Conservation (phyloP, 1,139 yeast species). For the Schizosaccharomyces versatilis region DNA sequence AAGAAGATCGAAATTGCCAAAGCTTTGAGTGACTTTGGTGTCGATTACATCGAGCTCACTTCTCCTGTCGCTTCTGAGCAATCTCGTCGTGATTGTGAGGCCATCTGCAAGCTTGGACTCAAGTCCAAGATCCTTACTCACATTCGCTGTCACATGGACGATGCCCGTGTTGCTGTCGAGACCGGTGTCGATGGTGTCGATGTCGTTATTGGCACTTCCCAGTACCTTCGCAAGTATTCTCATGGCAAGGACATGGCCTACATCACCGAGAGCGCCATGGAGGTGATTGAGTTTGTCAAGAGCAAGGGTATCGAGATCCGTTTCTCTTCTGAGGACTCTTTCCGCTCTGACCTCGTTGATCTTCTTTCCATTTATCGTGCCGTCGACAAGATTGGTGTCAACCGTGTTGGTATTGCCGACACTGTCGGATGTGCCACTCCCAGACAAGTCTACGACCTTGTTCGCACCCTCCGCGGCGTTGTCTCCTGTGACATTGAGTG, state of each 20-base stretch:
- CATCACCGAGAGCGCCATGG: conserved; percentile 88
- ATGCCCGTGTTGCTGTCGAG: conserved; percentile 87
- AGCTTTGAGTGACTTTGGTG: conserved; percentile 94
- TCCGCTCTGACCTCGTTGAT: conserved; percentile 91
- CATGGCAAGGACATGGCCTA: conserved; percentile 98
- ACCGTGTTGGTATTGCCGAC: conserved; percentile 97
- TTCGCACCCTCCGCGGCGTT: conserved; percentile 75
- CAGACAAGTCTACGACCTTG: conserved; percentile 91
- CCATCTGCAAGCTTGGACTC: conserved; percentile 88
- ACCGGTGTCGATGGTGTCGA: conserved; percentile 98
- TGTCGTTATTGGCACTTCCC: conserved; percentile 94
- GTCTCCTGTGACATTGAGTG: conserved; percentile 95
- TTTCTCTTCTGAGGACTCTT: conserved; percentile 91
- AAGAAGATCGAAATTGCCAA: conserved; percentile 94
- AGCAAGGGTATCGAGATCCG: conserved; percentile 92
- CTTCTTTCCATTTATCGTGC: conserved; percentile 64
- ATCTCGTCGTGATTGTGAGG: conserved; percentile 82
- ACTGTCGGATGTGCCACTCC: conserved; percentile 99
- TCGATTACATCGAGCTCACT: conserved; percentile 88
- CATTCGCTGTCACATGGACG: conserved; percentile 75
- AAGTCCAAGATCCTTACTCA: conserved; percentile 69
- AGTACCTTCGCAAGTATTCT: conserved; percentile 77
- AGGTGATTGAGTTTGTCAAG: conserved; percentile 92
- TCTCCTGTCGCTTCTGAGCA: conserved; percentile 97
- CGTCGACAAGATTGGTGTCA: conserved; percentile 91